Base-by-base conservation (phyloP, 768 basidiomycete species). In the Hygrocybe punicea region DNA sequence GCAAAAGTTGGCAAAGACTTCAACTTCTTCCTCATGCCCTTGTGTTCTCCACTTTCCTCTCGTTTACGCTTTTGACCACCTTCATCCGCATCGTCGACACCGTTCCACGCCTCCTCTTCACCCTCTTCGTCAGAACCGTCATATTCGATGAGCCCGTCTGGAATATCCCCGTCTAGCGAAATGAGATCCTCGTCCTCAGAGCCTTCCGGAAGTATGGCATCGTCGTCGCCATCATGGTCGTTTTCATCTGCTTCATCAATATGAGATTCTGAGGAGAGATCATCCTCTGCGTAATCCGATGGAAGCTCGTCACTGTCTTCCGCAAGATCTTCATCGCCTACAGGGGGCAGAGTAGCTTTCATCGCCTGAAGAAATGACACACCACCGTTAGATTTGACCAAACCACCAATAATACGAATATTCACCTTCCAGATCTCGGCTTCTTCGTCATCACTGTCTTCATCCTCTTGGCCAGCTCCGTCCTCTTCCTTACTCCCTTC, bases 401-500 rank as follows among this genome's bases (percentile, higher is more conserved):
- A 21, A 34, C 10, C 21, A 29, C 8, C n/a, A 50, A 44, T 56
- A 11, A 34, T 40, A 23, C 17, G 9, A 37, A 40, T 4, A 60
- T 74, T 57, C 61, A 93, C 94, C 86, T 89, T 93, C 94, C 94
- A 98, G 16, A 96, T 82, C 63, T 89, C 90, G 16, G 74, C 84
- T 64, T 91, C 89, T 11, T 82, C 82, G 1, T 68, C 61, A 45
- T 81, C 82, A 53, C 78, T 83, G 40, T 71, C 73, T 17, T 68
- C 73, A 6, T 73, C 78, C 0, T 74, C 78, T 29, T 74, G 79
- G 0, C 69, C 74, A 3, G 71, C 71, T 8, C 62, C 71, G 33
- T 61, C 71, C 1, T 67, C 72, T 7, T 63, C 68, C n/a, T 81
- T 83, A 13, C 21, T 23, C 11, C 6, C 7, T 47, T 47, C 45